phyloP scores from a whole-genome alignment of 1,139 yeast species.

The Suhomyces wounanorum region DNA sequence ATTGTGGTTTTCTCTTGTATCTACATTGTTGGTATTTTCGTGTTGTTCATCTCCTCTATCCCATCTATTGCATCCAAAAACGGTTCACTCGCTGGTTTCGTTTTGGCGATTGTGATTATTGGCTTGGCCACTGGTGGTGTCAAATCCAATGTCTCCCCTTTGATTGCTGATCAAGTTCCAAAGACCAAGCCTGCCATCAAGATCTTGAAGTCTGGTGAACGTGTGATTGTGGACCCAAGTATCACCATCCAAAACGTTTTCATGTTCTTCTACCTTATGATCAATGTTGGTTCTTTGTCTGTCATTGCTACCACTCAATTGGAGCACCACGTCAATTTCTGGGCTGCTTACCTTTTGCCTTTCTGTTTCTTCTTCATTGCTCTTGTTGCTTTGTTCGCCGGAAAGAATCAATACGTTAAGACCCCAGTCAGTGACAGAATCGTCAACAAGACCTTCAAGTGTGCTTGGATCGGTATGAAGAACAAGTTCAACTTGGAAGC shows the following conservation, averaged over 20 bases:
- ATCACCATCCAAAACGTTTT: conserved; percentile 45
- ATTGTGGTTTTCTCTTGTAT: conserved; percentile 52
- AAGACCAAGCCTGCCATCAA: conserved; percentile 39
- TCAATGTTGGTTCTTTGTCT: conserved; percentile 43
- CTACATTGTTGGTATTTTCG: conserved; percentile 61
- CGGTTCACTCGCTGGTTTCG: conserved; percentile 51
- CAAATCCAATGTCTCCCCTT: conserved; percentile 24
- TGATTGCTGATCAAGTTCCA: conserved; percentile 26
- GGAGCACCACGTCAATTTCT: conserved; percentile 40
- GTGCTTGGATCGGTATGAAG: conserved; percentile 18
- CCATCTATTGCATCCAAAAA: conserved; percentile 57
- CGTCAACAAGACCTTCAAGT: conserved; percentile 20
- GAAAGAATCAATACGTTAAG: conserved; percentile 22
- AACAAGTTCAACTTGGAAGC: conserved; percentile 22
- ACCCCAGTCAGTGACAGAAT: conserved; percentile 22
- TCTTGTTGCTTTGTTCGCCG: conserved; percentile 18
- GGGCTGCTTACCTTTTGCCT: conserved; percentile 41
- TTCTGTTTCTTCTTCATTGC: conserved; percentile 23
- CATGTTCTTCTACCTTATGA: conserved; percentile 46
- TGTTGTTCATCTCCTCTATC: conserved; percentile 71
- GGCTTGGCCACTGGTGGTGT: conserved; percentile 61
- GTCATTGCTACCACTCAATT: conserved; percentile 46
- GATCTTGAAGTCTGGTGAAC: conserved; percentile 38
- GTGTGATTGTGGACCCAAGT: conserved; percentile 43
- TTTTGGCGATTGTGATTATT: conserved; percentile 62